Base-by-base conservation (phyloP, 2,329 filamentous ascomycete species). In the Polychaeton citri region DNA sequence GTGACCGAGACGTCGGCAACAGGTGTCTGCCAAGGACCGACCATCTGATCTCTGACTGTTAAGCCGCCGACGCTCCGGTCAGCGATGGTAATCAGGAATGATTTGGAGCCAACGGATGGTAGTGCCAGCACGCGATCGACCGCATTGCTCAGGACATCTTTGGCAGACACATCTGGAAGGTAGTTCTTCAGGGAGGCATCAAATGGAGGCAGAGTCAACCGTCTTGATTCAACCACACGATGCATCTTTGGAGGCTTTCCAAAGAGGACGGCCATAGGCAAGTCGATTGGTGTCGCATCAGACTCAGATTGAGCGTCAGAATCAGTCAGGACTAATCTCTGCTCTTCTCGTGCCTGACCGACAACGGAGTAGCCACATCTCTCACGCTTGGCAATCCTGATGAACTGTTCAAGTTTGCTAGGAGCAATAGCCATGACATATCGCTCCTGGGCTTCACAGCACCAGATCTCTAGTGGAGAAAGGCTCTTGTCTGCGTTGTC, bases 401-500 rank as follows among this genome's bases (percentile, higher is more conserved):
- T 71, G 60, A 81, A 81, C 16, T 66, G 65, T 50, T 88, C 86
- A 52, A 96, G 72, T 36, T 77, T 71, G 15, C 90, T 79, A 35
- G 76, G 74, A 41, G 87, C 85, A 43, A 98, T 76, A 6, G 92
- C 78, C 50, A 98, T 66, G 6, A 98, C 90, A 51, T 98, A 98
- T 57, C 90, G 74, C 61, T 98, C 90, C 57, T 98, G 90, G 0
- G 90, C 85, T 58, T 96, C 88, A 50, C 88, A 93, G 60, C 90
- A 95, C 87, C 88, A 96, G 32, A 98, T 94, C 56, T 96, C 84
- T 39, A 98, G 73, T 15, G 90, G 90, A 52, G 84, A 94, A 81
- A 98, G 88, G 54, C 84, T 81, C 44, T 71, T 76, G 59, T 96
- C 90, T 2, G 84, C 82, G 55, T 76, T 94, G 55, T 95, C 86